Conservation (phyloP, 2,329 filamentous ascomycete genomes). For the Ambrosiella cleistominuta region DNA sequence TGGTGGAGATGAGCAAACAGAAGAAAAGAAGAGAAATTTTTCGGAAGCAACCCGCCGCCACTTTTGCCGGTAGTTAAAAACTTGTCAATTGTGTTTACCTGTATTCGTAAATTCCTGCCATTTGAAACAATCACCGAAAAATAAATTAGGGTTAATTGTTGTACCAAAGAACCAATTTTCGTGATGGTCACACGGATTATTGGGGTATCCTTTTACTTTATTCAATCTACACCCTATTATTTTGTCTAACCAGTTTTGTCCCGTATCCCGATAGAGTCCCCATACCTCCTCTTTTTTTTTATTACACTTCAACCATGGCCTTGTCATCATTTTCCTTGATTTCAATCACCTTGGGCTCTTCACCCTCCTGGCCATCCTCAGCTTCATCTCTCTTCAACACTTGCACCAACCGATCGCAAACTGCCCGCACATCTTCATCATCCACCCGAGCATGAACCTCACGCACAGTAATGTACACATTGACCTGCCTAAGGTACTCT, state of each 20-base stretch:
- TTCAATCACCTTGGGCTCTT: conserved; percentile 25
- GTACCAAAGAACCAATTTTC: too few species aligned
- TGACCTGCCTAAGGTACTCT: conserved; percentile 54
- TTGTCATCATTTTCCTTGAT: conserved; percentile 33
- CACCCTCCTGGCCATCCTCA: conserved; percentile 24
- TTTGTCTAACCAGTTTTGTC: not conserved
- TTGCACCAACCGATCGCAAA: conserved; percentile 78
- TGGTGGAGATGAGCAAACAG: not conserved
- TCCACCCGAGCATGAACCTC: conserved; percentile 68
- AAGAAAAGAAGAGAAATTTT: not conserved
- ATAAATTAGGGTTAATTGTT: too few species aligned
- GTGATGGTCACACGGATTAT: not conserved
- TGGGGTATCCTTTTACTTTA: not conserved
- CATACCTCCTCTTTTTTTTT: not conserved
- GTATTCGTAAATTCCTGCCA: too few species aligned
- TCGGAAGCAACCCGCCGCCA: too few species aligned
- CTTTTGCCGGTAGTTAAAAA: too few species aligned
- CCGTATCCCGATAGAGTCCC: not conserved
- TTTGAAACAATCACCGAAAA: too few species aligned
- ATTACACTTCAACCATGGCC: conserved; percentile 37
- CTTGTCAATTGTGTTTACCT: too few species aligned
- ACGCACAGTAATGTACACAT: conserved; percentile 76
- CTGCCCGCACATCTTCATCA: conserved; percentile 65
- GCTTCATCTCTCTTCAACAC: conserved; percentile 69
- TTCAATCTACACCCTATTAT: not conserved